These are phyloP conservation scores for Candida buenavistaensis DNA, from an alignment of 1,139 yeast genomes.

Conservation along the genomic window DNA sequence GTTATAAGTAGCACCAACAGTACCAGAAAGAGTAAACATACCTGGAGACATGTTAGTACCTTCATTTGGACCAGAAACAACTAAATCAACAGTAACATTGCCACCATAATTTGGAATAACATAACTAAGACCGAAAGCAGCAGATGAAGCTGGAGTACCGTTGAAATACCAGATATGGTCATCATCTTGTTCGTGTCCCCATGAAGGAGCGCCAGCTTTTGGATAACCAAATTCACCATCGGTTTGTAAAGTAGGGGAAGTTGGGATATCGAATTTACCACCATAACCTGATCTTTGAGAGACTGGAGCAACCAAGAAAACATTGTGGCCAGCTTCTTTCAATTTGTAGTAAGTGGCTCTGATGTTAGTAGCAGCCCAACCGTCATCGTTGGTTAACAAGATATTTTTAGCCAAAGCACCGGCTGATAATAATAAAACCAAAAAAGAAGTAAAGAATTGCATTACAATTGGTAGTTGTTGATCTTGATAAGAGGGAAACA, in stretches of 20 bases:
- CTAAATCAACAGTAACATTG: constrained; percentile 36
- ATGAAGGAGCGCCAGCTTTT: constrained; percentile 44
- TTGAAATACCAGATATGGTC: constrained; percentile 49
- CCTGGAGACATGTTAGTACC: constrained; percentile 45
- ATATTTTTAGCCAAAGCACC: constrained; percentile 42
- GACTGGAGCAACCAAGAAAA: constrained; percentile 57
- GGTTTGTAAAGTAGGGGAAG: constrained; percentile 37
- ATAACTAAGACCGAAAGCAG: constrained; percentile 44
- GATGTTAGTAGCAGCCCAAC: constrained; percentile 59
- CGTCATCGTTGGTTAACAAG: constrained; percentile 59
- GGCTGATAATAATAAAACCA: constrained; percentile 2
- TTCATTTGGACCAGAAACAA: constrained; percentile 50
- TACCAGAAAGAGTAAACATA: constrained; percentile 39
- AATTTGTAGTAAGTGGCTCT: constrained; percentile 59
- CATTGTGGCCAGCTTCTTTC: constrained; percentile 53
- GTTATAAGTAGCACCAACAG: constrained; percentile 47
- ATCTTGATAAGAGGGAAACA: neutral
- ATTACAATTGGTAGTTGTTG: too few species aligned
- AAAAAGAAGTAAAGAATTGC: constrained; percentile 11
- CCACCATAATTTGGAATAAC: constrained; percentile 41
- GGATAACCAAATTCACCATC: constrained; percentile 46
- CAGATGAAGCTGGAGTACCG: constrained; percentile 48
- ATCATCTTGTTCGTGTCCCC: constrained; percentile 48
- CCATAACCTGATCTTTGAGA: constrained; percentile 61
- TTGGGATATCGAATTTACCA: constrained; percentile 52